Evolutionary conservation across 177 flowering plant genomes (phyloP).

Genomic region (Vitis hybrid): DNA sequence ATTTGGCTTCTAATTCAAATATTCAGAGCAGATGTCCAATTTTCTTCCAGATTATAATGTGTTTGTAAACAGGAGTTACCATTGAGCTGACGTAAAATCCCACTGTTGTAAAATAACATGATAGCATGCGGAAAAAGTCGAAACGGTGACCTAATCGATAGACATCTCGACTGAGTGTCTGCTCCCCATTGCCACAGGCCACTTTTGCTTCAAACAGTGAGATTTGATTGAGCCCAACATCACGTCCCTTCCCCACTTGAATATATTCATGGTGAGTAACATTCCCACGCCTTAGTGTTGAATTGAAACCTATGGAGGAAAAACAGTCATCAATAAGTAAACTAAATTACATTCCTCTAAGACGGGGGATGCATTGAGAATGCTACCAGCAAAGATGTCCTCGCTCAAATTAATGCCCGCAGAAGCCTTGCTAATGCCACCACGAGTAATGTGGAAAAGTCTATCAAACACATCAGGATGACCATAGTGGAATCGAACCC

Average conservation of each 20-base stretch:
- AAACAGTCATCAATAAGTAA: constrained; percentile 2
- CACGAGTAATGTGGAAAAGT: constrained; percentile 95
- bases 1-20: constrained; percentile 2
- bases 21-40: neutral
- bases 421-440: constrained; percentile 98
- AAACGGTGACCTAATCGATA: constrained; percentile 96
- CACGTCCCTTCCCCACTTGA: constrained; percentile 98
- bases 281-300: constrained; percentile 92
- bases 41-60: neutral
- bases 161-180: constrained; percentile 89
- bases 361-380: constrained; percentile 3
- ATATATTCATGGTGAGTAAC: constrained; percentile 98
- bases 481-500: constrained; percentile 98
- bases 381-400: constrained; percentile 95
- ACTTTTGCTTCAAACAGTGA: constrained; percentile 99
- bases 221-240: constrained; percentile 97
- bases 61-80: constrained; percentile 50
- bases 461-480: constrained; percentile 99
- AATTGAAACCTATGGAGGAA: constrained; percentile 75
- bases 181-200: constrained; percentile 99
- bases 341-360: neutral
- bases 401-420: constrained; percentile 90
- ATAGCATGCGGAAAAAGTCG: constrained; percentile 98
- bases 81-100: constrained; percentile 91
- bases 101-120: constrained; percentile 83